Evolutionary conservation across 306 rosid species (phyloP).

Genomic region (Vachellia collinsii): DNA sequence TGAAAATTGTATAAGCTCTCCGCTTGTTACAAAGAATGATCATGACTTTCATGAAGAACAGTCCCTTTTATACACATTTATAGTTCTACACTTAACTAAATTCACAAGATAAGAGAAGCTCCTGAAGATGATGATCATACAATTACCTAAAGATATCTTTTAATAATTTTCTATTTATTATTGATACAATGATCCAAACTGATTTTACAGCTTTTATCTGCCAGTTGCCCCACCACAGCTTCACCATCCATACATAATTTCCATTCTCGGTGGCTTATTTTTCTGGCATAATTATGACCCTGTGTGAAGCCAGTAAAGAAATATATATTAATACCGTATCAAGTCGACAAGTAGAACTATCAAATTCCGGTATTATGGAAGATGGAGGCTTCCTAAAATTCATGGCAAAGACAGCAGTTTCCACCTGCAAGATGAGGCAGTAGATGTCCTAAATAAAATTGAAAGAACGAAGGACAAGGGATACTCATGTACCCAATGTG

Average conservation of each 20-base stretch:
- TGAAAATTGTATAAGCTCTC: constrained; percentile 8
- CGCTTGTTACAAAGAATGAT: not conserved
- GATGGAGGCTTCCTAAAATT: constrained; percentile 65
- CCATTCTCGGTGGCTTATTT: not conserved
- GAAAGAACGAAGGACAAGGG: not conserved
- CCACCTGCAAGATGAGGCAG: constrained; percentile 63
- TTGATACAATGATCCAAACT: not conserved
- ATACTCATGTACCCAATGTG: constrained; percentile 16
- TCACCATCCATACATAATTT: not conserved
- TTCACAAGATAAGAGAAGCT: not conserved
- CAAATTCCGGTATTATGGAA: constrained; percentile 54
- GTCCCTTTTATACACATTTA: not conserved
- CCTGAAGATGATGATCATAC: not conserved
- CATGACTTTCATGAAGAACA: not conserved
- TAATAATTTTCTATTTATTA: not conserved
- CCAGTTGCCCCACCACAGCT: not conserved
- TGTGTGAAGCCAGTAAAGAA: constrained; percentile 6
- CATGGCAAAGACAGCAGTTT: constrained; percentile 90
- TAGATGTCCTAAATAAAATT: constrained; percentile 36
- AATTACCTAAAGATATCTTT: not conserved
- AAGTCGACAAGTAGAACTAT: constrained; percentile 54
- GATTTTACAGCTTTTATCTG: constrained; percentile 11
- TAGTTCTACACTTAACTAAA: not conserved
- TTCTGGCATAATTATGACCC: constrained; percentile 1
- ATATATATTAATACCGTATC: constrained; percentile 65